Base-by-base conservation (phyloP, 2,329 filamentous ascomycete species). In the Trichoderma sp. region DNA sequence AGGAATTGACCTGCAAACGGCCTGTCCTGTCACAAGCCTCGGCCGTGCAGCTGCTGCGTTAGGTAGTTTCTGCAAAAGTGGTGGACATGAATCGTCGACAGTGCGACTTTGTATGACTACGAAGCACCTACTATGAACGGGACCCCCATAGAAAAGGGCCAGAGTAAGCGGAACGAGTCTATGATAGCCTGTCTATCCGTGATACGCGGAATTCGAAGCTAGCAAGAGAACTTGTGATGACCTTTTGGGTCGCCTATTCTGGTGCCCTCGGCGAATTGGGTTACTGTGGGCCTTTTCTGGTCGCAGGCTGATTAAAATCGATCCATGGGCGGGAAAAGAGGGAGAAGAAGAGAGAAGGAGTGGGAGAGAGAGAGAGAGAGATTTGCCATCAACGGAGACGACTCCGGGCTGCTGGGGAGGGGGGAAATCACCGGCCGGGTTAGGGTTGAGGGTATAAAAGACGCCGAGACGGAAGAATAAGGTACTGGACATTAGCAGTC, bases 251-350 rank as follows among this genome's bases (percentile, higher is more conserved):
- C 67, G 67, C 67, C 67, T 53, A 69, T 53, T 50, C 15, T 59
- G 57, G 28, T 23, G n/a, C 39, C n/a, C 23, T 62, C 57, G 67
- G 67, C 67, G 57, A 69, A 69, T 69, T 69, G 39, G 36, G n/a
- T n/a, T 20, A 50, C 12, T 50, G 67, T 69, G 67, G 67, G 67
- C 67, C 67, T 34, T 8, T 39, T 34, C 47, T 55, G 66, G 66
- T 34, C 36, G 36, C 66, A 59, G 28, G 26, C 57, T 61, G n/a
- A n/a, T 50, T 62, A 34, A 34, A 34, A 61, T 69, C 39, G 47
- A 57, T 50, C 36, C 39, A 69, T 62, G 64, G 28, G 30, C 62
- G 39, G 39, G 39, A 43, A 43, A 43, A 43, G 39, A 43, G 39
- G 39, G 39, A 43, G 39, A n/a, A 43, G 39, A 43, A 4, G 39